phyloP scores from a whole-genome alignment of 495 filamentous ascomycete species.

The Hyaloscypha hepaticicola region DNA sequence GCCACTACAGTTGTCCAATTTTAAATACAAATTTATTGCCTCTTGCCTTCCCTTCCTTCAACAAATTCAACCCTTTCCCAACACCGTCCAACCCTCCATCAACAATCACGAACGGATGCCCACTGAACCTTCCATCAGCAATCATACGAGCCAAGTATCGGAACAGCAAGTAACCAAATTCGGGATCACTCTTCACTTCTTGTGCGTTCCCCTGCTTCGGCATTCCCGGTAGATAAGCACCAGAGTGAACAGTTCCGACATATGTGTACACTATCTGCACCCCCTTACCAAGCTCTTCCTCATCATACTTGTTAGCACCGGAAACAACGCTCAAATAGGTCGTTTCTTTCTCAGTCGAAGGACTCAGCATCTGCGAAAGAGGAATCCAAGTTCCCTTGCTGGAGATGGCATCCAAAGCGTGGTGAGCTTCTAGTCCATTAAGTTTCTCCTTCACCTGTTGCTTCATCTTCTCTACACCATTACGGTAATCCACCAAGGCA shows the following conservation, averaged over 20 bases:
- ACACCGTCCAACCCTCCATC: conserved; percentile 57
- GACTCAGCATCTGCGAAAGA: conserved; percentile 44
- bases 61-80: conserved; percentile 50
- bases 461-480: conserved; percentile 52
- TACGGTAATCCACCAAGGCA: conserved; percentile 69
- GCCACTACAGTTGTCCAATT: conserved; percentile 34
- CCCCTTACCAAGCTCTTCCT: conserved; percentile 39
- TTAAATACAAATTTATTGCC: conserved; percentile 68
- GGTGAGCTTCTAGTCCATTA: conserved; percentile 32
- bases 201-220: conserved; percentile 16
- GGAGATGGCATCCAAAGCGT: conserved; percentile 61
- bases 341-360: background rate
- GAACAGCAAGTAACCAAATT: conserved; percentile 58
- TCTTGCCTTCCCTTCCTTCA: conserved; percentile 62
- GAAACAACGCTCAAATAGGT: conserved; percentile 16
- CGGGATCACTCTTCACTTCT: conserved; percentile 38
- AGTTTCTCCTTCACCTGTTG: conserved; percentile 45
- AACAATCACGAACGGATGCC: conserved; percentile 59
- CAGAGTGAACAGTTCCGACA: conserved; percentile 52
- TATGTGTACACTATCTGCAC: conserved; percentile 43
- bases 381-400: conserved; percentile 48
- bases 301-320: conserved; percentile 31
- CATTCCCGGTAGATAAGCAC: conserved; percentile 26
- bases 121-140: conserved; percentile 56
- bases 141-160: conserved; percentile 53